Percentiles rank a stretch among this genome's conserved stretches.
These are phyloP conservation scores for Hortiboletus flavorubellus DNA, from an alignment of 768 basidiomycete species.

Conservation along the genomic window DNA sequence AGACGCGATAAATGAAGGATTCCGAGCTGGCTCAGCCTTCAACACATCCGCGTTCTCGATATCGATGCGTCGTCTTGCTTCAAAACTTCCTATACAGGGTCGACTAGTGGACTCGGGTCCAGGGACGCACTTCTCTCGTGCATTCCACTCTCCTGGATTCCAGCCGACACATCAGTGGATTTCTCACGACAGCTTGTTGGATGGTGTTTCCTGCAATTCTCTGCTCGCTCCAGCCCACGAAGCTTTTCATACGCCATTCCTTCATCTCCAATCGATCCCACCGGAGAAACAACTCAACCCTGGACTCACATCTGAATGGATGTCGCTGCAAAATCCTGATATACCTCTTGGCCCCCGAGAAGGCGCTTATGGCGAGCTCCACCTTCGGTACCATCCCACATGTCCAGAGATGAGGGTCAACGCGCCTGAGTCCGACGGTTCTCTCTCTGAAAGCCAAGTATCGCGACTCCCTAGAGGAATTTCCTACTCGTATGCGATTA, in stretches of 20 bases:
- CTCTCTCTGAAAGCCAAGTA: conserved; percentile 11
- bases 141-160: conserved; percentile 12
- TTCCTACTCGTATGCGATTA: conserved; percentile 1
- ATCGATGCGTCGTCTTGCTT: conserved; percentile 32
- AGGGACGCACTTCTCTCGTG: conserved; percentile 6
- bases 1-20: conserved; percentile 8
- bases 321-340: conserved; percentile 19
- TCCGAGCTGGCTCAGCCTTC: conserved; percentile 10
- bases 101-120: conserved; percentile 22
- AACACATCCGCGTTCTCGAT: conserved; percentile 23
- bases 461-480: conserved; percentile 8
- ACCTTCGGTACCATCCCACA: conserved; percentile 5
- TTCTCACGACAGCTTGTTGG: conserved; percentile 9
- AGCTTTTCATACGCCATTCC: conserved; percentile 24
- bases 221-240: conserved; percentile 29
- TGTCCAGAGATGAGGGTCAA: conserved; percentile 5
- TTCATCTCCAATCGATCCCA: conserved; percentile 24
- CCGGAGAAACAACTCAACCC: conserved; percentile 12
- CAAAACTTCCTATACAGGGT: conserved; percentile 26
- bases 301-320: conserved; percentile 8
- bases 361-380: conserved; percentile 6
- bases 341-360: conserved; percentile 4
- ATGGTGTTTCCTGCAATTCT: conserved; percentile 7
- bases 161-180: conserved; percentile 16
- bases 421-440: conserved; percentile 3